These are phyloP conservation scores for Diaporthe citriasiana DNA, from an alignment of 2,329 filamentous ascomycete genomes.

Conservation along the genomic window DNA sequence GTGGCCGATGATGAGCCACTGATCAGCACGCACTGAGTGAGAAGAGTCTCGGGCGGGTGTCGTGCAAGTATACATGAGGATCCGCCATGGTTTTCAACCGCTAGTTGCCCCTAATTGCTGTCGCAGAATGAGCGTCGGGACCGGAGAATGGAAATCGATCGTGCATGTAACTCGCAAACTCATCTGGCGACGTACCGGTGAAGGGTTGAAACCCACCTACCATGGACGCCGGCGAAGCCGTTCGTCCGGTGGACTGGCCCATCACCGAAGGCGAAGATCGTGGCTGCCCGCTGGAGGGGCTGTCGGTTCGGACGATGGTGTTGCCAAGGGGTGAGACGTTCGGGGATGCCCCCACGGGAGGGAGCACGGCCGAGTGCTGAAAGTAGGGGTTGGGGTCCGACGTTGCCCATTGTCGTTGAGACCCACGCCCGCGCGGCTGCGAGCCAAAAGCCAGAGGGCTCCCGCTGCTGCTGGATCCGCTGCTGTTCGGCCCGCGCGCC, in stretches of 20 bases:
- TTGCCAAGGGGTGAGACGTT: slow-evolving; percentile 52
- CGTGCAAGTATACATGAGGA: slow-evolving; percentile 18
- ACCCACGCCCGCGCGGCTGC: slow-evolving; percentile 53
- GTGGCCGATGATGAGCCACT: neutral
- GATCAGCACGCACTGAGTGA: slow-evolving; percentile 13
- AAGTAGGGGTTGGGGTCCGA: slow-evolving; percentile 55
- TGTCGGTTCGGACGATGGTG: slow-evolving; percentile 48
- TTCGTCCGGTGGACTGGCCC: slow-evolving; percentile 54
- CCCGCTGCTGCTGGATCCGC: slow-evolving; percentile 53
- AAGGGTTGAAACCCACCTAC: slow-evolving; percentile 60
- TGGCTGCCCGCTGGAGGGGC: slow-evolving; percentile 48
- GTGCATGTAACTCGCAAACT: slow-evolving; percentile 57
- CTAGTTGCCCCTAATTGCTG: slow-evolving; percentile 60
- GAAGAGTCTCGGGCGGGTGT: neutral
- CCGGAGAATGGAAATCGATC: slow-evolving; percentile 65
- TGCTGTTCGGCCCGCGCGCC: slow-evolving; percentile 52
- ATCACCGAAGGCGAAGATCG: slow-evolving; percentile 45
- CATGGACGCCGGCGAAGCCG: slow-evolving; percentile 62
- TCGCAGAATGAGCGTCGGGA: slow-evolving; percentile 63
- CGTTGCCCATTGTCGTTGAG: slow-evolving; percentile 58
- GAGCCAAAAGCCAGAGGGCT: slow-evolving; percentile 53
- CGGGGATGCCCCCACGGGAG: slow-evolving; percentile 52
- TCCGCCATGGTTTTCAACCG: slow-evolving; percentile 31
- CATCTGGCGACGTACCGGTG: slow-evolving; percentile 62
- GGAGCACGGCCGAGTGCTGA: slow-evolving; percentile 48